A percentile compares a stretch with the other conserved stretches of the same genome.
Conservation (phyloP, 108 stramenopile genomes). For the Skeletonema tropicum region DNA sequence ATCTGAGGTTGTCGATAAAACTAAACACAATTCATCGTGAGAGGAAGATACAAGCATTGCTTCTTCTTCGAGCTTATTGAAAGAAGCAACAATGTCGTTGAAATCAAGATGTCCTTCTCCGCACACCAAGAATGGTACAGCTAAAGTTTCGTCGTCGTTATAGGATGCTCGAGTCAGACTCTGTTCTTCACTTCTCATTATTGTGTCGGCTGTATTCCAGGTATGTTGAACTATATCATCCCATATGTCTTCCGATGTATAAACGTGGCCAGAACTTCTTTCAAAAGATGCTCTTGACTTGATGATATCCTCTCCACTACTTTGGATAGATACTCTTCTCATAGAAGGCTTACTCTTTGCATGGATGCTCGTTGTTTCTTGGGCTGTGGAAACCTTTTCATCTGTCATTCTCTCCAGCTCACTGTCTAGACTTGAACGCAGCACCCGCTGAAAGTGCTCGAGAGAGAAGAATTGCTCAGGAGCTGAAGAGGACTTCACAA, state of each 20-base stretch:
- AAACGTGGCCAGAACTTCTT: neutral
- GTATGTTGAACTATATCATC: slow-evolving; percentile 28
- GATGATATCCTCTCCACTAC: slow-evolving; percentile 16
- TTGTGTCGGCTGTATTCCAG: slow-evolving; percentile 26
- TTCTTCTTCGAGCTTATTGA: slow-evolving; percentile 34
- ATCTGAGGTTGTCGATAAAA: slow-evolving; percentile 15
- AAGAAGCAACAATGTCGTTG: slow-evolving; percentile 26
- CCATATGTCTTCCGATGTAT: slow-evolving; percentile 28
- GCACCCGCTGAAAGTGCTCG: slow-evolving; percentile 29
- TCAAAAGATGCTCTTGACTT: neutral
- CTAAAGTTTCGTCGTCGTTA: slow-evolving; percentile 2
- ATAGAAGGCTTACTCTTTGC: slow-evolving; percentile 7
- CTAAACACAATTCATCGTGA: slow-evolving; percentile 30
- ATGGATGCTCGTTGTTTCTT: neutral
- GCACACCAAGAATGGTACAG: slow-evolving; percentile 43
- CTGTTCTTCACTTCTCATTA: slow-evolving; percentile 5
- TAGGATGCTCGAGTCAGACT: slow-evolving; percentile 21
- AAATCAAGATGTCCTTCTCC: slow-evolving; percentile 10
- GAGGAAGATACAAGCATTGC: slow-evolving; percentile 20
- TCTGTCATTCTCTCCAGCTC: slow-evolving; percentile 37
- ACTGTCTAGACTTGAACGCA: slow-evolving; percentile 42
- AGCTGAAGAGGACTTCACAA: neutral
- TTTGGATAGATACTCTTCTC: slow-evolving; percentile 20
- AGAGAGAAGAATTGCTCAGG: neutral
- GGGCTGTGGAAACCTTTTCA: neutral